Evolutionary conservation across 305 asterid genomes (phyloP), one percentile per base, ranked within the genome.

Genomic region (Fraxinus latifolia): DNA sequence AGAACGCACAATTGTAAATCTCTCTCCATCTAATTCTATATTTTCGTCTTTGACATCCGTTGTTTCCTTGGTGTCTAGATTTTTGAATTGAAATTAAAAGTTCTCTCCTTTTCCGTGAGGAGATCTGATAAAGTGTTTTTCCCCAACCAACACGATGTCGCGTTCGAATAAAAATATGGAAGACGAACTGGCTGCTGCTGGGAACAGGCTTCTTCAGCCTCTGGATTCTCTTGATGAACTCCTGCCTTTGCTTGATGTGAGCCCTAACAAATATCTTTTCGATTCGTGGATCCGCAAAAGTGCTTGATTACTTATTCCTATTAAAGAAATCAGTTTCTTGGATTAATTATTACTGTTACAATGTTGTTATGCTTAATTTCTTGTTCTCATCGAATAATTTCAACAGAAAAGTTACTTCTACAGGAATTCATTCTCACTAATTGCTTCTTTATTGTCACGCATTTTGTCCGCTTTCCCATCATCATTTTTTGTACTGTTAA

Each of bases 181-280:
- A 73, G 87, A 91, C 76, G 91, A 89, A 81, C 89, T 93, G 25
- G 70, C 80, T 71, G 90, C 90, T 68, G 93, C 86, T 84, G 99
- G 98, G 84, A 86, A 79, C 80, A 88, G 87, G 84, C 97, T 95
- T 83, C 89, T 86, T 42, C 85, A 81, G 78, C 97, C 91, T 77
- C 94, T 95, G 2, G 27, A 94, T 44, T 87, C 95, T 31, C 76
- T 70, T 31, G 93, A 90, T 4, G 91, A 91, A 58, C 94, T 94
- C 76, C 91, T 94, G 72, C 77, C 87, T 34, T 87, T 94, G 85
- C 97, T 95, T 77, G 98, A 95, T 82, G 98, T 95, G 87, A 90
- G 95, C 81, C 50, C 75, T 77, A 39, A 72, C 17, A 67, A 67
- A 65, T 76, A n/a, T 47, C 29, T 76, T 75, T 23, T 71, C 29